Percentiles rank a stretch among this genome's conserved stretches.
These are phyloP conservation scores for Rhododendron henanense DNA, from an alignment of 148 eudicot species.

Conservation along the genomic window DNA sequence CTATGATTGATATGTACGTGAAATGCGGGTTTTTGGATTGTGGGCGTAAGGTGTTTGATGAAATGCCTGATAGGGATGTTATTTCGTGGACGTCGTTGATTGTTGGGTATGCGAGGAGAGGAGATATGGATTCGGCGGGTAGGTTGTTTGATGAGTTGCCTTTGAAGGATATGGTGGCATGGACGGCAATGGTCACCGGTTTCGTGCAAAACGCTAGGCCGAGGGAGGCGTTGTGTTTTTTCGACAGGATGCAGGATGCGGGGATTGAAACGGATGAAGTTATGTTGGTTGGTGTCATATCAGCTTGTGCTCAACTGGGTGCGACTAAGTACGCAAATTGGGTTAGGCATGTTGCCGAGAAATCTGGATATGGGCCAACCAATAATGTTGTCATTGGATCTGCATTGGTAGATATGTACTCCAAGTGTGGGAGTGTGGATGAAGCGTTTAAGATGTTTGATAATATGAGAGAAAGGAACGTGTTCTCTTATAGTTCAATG, in stretches of 20 bases:
- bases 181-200: conserved; percentile 47
- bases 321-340: conserved; percentile 32
- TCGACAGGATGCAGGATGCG: conserved; percentile 36
- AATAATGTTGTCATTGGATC: conserved; percentile 55
- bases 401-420: conserved; percentile 58
- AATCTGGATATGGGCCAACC: conserved; percentile 34
- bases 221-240: conserved; percentile 40
- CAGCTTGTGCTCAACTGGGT: conserved; percentile 67
- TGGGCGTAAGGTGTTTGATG: conserved; percentile 52
- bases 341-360: conserved; percentile 41
- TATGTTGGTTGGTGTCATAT: conserved; percentile 47
- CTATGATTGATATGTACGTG: conserved; percentile 46
- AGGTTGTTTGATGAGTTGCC: conserved; percentile 47
- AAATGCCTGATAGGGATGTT: conserved; percentile 49
- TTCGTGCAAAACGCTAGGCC: conserved; percentile 50
- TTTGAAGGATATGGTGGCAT: conserved; percentile 35
- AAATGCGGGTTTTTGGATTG: conserved; percentile 39
- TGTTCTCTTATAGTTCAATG: conserved; percentile 58
- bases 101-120: conserved; percentile 35
- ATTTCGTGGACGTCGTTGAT: conserved; percentile 45
- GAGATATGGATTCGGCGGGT: conserved; percentile 41
- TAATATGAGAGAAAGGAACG: conserved; percentile 37
- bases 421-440: conserved; percentile 56
- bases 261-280: conserved; percentile 47
- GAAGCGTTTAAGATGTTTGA: conserved; percentile 44